A percentile compares a stretch with the other conserved stretches of the same genome.
Conservation (phyloP, 495 filamentous ascomycete genomes). For the Penicillium lagena region DNA sequence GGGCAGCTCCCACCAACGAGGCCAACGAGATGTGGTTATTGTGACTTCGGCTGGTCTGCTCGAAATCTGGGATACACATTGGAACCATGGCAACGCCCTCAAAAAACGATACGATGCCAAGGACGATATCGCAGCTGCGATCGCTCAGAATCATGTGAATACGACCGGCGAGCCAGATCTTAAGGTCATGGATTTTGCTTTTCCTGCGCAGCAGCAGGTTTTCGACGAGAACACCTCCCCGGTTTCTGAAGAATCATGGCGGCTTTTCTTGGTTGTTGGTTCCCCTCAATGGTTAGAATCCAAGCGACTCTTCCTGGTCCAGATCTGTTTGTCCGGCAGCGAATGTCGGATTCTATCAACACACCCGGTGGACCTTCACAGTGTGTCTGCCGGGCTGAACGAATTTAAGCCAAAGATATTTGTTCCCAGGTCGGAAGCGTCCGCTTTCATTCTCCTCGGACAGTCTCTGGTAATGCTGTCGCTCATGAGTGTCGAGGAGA, state of each 20-base stretch:
- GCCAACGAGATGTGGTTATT: constrained; percentile 78
- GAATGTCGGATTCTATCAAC: constrained; percentile 22
- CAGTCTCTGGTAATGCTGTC: constrained; percentile 72
- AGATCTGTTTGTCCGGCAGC: constrained; percentile 21
- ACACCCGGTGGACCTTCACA: constrained; percentile 18
- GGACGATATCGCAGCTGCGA: constrained; percentile 23
- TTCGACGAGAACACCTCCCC: constrained; percentile 8
- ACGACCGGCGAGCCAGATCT: constrained; percentile 26
- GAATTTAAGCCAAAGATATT: constrained; percentile 60
- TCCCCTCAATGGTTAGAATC: constrained; percentile 11
- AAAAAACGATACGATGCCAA: constrained; percentile 46
- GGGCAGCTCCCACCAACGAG: constrained; percentile 60
- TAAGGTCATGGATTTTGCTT: constrained; percentile 32
- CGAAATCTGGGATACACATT: constrained; percentile 80
- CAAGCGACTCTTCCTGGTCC: constrained; percentile 22
- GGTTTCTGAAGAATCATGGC: constrained; percentile 20
- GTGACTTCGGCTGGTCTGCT: constrained; percentile 67
- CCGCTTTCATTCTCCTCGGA: constrained; percentile 77
- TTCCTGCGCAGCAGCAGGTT: constrained; percentile 10
- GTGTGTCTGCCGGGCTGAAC: constrained; percentile 19
- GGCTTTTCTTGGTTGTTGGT: constrained; percentile 25
- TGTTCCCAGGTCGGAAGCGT: constrained; percentile 66
- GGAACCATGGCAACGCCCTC: constrained; percentile 61
- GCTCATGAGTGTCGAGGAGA: constrained; percentile 49
- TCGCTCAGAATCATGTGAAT: constrained; percentile 11